Evolutionary conservation across 345 rosid species (phyloP).

Genomic region (Brassica cretica): DNA sequence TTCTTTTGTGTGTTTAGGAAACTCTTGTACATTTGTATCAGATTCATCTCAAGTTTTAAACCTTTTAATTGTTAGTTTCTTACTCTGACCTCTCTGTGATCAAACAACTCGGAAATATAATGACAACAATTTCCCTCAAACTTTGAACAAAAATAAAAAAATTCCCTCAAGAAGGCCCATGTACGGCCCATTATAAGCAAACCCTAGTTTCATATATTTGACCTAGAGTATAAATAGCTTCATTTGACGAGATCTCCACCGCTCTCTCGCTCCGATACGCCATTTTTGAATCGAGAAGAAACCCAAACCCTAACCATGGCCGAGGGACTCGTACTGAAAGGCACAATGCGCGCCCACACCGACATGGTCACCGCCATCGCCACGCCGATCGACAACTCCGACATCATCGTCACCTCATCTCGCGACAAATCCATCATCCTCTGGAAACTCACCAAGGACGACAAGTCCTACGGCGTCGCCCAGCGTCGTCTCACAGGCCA

Average conservation of each 20-base stretch:
- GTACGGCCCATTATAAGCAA: neutral
- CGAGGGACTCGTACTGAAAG: constrained; percentile 70
- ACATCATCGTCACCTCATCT: constrained; percentile 86
- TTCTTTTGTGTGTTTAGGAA: constrained; percentile 15
- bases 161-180: constrained; percentile 7
- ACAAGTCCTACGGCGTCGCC: constrained; percentile 72
- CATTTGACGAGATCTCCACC: neutral
- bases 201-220: constrained; percentile 30
- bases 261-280: neutral
- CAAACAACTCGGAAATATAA: neutral
- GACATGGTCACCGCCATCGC: constrained; percentile 97
- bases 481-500: constrained; percentile 95
- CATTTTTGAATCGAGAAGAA: constrained; percentile 13
- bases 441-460: constrained; percentile 90
- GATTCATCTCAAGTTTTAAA: neutral
- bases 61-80: neutral
- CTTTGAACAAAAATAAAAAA: too few relatives aligned
- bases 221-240: constrained; percentile 15
- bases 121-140: too few relatives aligned
- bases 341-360: constrained; percentile 94
- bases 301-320: constrained; percentile 48
- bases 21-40: constrained; percentile 22
- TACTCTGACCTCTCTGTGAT: neutral
- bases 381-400: constrained; percentile 81
- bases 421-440: constrained; percentile 95